These are phyloP conservation scores for Vachellia pachyceras DNA, from an alignment of 306 rosid genomes.

Conservation along the genomic window DNA sequence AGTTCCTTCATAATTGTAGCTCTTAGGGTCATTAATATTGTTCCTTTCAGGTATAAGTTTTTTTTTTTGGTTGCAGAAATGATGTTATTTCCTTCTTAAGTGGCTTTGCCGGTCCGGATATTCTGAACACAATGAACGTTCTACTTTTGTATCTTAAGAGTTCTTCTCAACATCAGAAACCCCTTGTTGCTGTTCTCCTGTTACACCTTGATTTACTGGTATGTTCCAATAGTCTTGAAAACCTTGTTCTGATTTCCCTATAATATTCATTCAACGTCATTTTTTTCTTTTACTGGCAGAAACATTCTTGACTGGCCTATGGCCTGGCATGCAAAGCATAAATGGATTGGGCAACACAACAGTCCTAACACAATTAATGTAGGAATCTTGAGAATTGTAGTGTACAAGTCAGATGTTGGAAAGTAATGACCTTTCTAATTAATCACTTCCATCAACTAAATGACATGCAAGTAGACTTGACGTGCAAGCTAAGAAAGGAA, in stretches of 20 bases:
- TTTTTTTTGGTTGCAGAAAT: constrained; percentile 57
- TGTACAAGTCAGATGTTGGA: neutral
- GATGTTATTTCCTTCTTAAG: constrained; percentile 60
- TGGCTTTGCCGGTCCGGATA: constrained; percentile 45
- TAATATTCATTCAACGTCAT: constrained; percentile 4
- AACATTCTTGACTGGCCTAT: neutral
- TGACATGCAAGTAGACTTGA: constrained; percentile 6
- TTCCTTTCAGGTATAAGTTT: constrained; percentile 24
- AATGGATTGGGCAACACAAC: neutral
- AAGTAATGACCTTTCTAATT: neutral
- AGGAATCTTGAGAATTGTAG: neutral
- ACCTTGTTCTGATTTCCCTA: constrained; percentile 7
- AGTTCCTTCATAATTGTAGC: neutral
- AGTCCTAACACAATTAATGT: constrained; percentile 4
- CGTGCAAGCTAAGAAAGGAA: neutral
- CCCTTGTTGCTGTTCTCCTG: constrained; percentile 66
- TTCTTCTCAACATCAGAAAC: constrained; percentile 58
- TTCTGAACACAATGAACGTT: constrained; percentile 49
- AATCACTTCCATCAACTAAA: neutral
- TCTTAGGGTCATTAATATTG: constrained; percentile 1
- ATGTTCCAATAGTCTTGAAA: constrained; percentile 37
- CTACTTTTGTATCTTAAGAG: constrained; percentile 56
- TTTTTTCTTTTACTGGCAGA: constrained; percentile 11
- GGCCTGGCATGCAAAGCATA: neutral
- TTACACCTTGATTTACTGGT: constrained; percentile 70